Evolutionary conservation across 768 basidiomycete species (phyloP).

Genomic region (Amanita rubescens): DNA sequence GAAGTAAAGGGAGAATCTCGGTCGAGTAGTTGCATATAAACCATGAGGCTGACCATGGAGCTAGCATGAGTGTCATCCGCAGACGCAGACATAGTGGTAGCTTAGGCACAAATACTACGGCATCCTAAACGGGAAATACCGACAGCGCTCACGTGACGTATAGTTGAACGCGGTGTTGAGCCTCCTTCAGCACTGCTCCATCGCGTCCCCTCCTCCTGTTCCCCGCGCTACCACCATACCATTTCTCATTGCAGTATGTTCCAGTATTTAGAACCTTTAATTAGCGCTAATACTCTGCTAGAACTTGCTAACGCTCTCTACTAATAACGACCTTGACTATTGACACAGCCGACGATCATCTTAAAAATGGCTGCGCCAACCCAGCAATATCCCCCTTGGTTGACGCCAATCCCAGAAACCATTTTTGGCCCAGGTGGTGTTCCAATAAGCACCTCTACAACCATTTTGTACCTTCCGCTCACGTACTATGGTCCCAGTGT

Average conservation of each 20-base stretch:
- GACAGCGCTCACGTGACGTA: constrained; percentile 2
- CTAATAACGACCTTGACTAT: constrained; percentile 30
- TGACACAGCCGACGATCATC: constrained; percentile 5
- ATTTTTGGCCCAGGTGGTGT: constrained; percentile 46
- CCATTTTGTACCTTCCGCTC: constrained; percentile 55
- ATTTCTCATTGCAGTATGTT: neutral
- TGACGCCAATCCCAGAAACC: constrained; percentile 47
- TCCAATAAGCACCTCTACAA: constrained; percentile 48
- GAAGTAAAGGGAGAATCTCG: neutral
- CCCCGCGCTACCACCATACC: neutral
- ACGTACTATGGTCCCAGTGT: constrained; percentile 83
- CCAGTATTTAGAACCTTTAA: neutral
- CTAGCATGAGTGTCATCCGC: neutral
- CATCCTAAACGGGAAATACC: neutral
- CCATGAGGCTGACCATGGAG: neutral
- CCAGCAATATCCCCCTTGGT: constrained; percentile 68
- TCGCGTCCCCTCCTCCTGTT: neutral
- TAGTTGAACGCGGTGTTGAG: constrained; percentile 4
- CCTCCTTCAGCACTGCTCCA: neutral
- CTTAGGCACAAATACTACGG: neutral
- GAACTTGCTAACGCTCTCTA: constrained; percentile 33
- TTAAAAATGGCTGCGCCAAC: constrained; percentile 49
- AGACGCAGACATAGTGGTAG: too few relatives aligned
- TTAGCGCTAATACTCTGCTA: neutral
- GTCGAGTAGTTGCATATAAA: neutral